These are phyloP conservation scores for Vicia faba DNA, from an alignment of 306 rosid genomes.

Conservation along the genomic window DNA sequence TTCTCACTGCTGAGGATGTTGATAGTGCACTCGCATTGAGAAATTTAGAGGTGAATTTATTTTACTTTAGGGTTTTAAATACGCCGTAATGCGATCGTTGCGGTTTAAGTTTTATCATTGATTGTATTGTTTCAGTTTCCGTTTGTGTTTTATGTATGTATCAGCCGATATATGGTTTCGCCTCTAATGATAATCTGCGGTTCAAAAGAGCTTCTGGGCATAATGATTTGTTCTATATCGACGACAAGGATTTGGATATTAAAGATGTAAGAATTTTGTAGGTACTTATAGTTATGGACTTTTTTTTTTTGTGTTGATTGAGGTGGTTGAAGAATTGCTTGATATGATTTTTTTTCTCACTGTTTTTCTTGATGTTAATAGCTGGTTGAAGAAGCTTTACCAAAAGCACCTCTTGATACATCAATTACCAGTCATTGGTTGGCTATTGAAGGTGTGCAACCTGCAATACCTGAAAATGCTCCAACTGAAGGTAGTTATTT, in stretches of 20 bases:
- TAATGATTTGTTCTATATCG: constrained; percentile 84
- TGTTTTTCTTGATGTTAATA: constrained; percentile 40
- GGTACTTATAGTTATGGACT: constrained; percentile 36
- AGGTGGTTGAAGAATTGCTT: constrained; percentile 29
- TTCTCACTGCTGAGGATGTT: constrained; percentile 69
- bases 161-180: constrained; percentile 85
- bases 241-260: constrained; percentile 88
- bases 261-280: constrained; percentile 70
- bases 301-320: constrained; percentile 21
- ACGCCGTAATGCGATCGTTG: not conserved
- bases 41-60: constrained; percentile 66
- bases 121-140: constrained; percentile 2
- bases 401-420: constrained; percentile 77
- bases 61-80: not conserved
- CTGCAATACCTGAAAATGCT: constrained; percentile 84
- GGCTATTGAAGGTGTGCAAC: constrained; percentile 95
- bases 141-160: constrained; percentile 20
- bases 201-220: constrained; percentile 87
- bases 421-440: constrained; percentile 80
- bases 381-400: constrained; percentile 74
- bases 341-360: constrained; percentile 22
- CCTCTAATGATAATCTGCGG: constrained; percentile 70
- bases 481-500: constrained; percentile 59
- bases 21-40: constrained; percentile 87
- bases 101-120: not conserved